Conservation (phyloP, 176 grass and related monocot genomes). For the Rhynchospora breviuscula region DNA sequence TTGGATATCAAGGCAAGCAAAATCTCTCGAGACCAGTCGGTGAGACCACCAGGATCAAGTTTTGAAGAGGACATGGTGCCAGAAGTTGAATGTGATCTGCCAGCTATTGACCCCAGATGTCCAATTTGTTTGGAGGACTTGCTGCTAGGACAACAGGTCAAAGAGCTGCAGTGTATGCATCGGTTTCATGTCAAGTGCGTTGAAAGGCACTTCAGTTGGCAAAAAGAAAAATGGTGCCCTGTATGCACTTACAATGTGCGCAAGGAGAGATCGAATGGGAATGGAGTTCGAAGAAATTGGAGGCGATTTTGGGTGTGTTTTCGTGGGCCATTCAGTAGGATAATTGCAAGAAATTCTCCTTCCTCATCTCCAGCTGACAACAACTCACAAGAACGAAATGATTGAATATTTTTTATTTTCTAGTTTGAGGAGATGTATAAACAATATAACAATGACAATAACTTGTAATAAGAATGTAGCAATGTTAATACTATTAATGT, state of each 20-base stretch:
- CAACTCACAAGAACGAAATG: neutral
- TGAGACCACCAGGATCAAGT: neutral
- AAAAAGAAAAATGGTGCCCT: neutral
- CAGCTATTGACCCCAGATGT: neutral
- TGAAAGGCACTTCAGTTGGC: neutral
- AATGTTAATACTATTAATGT: neutral
- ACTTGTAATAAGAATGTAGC: too few relatives aligned
- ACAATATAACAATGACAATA: neutral
- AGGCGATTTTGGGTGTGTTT: constrained; percentile 13
- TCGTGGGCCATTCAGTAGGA: neutral
- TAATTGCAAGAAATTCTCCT: constrained; percentile 14
- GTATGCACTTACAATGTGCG: neutral
- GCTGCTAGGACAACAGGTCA: neutral
- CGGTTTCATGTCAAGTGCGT: neutral
- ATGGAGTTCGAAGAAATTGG: neutral
- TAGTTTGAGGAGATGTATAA: neutral
- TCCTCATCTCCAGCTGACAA: neutral
- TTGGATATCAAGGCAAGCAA: neutral
- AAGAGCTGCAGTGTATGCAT: neutral
- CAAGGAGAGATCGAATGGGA: neutral
- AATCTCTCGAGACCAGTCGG: neutral
- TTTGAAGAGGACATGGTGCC: neutral
- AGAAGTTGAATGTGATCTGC: neutral
- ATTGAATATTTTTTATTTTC: neutral
- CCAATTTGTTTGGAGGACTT: constrained; percentile 12